Conservation (phyloP, 257 asterid genomes). For the Solanum chiquidenum region DNA sequence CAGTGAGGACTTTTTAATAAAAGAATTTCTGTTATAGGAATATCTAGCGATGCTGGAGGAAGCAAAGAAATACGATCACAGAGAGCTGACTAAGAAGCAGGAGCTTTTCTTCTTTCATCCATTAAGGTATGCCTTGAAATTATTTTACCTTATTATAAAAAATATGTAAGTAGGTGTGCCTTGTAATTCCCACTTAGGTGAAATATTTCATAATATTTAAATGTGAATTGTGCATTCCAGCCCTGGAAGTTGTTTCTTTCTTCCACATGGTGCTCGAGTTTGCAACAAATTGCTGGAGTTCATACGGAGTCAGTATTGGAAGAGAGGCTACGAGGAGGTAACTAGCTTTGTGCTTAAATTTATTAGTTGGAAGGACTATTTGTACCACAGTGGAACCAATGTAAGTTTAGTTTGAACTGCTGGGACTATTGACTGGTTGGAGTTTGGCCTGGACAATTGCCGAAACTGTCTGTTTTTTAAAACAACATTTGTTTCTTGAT, state of each 20-base stretch:
- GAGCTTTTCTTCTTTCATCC: slow-evolving; percentile 97
- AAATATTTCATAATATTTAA: not conserved
- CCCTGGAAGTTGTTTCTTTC: slow-evolving; percentile 98
- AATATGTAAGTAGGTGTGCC: not conserved
- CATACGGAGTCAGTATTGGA: slow-evolving; percentile 70
- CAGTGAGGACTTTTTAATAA: slow-evolving; percentile 4
- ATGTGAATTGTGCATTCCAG: slow-evolving; percentile 23
- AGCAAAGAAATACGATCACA: slow-evolving; percentile 95
- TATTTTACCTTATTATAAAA: not conserved
- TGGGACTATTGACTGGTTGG: not conserved
- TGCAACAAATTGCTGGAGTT: slow-evolving; percentile 85
- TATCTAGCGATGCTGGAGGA: slow-evolving; percentile 78
- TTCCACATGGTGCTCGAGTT: slow-evolving; percentile 86
- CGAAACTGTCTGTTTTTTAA: not conserved
- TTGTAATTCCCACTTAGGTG: not conserved
- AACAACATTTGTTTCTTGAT: not conserved
- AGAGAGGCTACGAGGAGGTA: slow-evolving; percentile 96
- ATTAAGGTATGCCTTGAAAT: slow-evolving; percentile 47
- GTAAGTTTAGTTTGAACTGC: not conserved
- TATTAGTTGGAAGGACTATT: not conserved
- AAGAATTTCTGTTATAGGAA: slow-evolving; percentile 45
- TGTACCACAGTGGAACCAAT: not conserved
- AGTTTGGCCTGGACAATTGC: not conserved
- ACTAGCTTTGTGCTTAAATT: not conserved
- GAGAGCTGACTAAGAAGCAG: slow-evolving; percentile 94